Base-by-base conservation (phyloP, 75 land plant genomes). In the Isoetes taiwanensis region DNA sequence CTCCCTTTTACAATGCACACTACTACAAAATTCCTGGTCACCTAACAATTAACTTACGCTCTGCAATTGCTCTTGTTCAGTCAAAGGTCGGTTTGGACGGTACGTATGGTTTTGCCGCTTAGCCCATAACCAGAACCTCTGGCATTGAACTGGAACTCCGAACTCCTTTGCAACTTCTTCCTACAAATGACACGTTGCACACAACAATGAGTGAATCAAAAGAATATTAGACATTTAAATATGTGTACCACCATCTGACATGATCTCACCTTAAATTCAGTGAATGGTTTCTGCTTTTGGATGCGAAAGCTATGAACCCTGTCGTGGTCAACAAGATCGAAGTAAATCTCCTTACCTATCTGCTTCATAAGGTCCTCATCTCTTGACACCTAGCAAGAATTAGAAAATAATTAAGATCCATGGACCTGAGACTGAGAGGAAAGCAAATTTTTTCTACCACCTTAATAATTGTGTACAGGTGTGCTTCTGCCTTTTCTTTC, bases 131-230 rank as follows among this genome's bases (percentile, higher is more conserved):
- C 50, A 46, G n/a, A 46, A 46, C 6, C 50, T 6, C 25, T 46
- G 50, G 16, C 50, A 46, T 19, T 46, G 16, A 6, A 46, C 50
- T 5, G 50, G 50, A 46, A 46, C 50, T 6, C 25, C 25, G 16
- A 46, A 46, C 50, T 46, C 50, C 50, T 46, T 46, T 5, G 50
- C 5, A 46, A 46, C 50, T 46, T 46, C 50, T n/a, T 46, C 50
- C 50, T 46, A 16, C 4, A 8, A 37, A 14, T 14, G 39, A 37
- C 39, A 37, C 39, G 14, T 9, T 37, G 9, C 39, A 37, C 14
- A 37, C 14, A 37, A 9, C 9, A 9, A 37, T 14, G 14, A 9
- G 39, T 14, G 39, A 37, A 37, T 9, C 14, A 37, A 37, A 37
- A 9, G 12, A 37, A 37, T 37, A 37, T 14, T 9, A 37, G 14